phyloP scores from a whole-genome alignment of 2,329 filamentous ascomycete genomes.

The Xylariaceae sp. region DNA sequence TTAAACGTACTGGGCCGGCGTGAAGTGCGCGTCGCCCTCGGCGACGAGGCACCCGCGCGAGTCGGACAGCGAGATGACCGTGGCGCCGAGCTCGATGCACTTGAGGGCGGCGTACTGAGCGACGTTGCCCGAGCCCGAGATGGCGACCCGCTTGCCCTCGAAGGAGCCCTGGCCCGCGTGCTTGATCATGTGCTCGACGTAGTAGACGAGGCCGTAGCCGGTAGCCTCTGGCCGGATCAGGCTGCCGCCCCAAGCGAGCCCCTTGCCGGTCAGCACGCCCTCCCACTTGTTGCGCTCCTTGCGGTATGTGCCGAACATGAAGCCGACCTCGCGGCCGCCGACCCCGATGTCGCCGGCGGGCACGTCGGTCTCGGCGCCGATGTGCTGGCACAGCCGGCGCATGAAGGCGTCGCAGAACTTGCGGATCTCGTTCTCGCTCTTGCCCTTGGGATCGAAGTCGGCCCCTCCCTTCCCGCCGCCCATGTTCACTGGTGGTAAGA shows the following conservation, averaged over 20 bases:
- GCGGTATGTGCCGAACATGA: slow-evolving; percentile 90
- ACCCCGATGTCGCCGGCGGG: slow-evolving; percentile 97
- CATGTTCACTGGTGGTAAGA: slow-evolving; percentile 68
- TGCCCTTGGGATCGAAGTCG: slow-evolving; percentile 99
- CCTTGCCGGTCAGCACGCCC: slow-evolving; percentile 95
- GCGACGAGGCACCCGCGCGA: slow-evolving; percentile 79
- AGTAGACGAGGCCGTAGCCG: slow-evolving; percentile 94
- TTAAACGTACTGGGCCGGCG: slow-evolving; percentile 69
- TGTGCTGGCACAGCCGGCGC: slow-evolving; percentile 91
- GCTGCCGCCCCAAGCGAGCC: slow-evolving; percentile 82
- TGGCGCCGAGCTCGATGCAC: slow-evolving; percentile 89
- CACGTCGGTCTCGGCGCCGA: slow-evolving; percentile 91
- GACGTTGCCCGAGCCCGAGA: slow-evolving; percentile 96
- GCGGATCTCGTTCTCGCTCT: slow-evolving; percentile 94
- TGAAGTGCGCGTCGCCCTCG: slow-evolving; percentile 62
- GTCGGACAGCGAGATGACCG: slow-evolving; percentile 88
- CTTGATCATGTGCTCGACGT: slow-evolving; percentile 91
- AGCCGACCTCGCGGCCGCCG: slow-evolving; percentile 84
- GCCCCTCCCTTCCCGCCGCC: slow-evolving; percentile 96
- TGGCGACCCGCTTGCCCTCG: slow-evolving; percentile 84
- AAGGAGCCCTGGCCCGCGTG: slow-evolving; percentile 83
- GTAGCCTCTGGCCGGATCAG: slow-evolving; percentile 96
- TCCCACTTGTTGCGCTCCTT: slow-evolving; percentile 85
- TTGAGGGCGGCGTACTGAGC: slow-evolving; percentile 97
- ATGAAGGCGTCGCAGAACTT: slow-evolving; percentile 96